phyloP scores from a whole-genome alignment of 805 yeast species.

The Myxozyma melibiosi region DNA sequence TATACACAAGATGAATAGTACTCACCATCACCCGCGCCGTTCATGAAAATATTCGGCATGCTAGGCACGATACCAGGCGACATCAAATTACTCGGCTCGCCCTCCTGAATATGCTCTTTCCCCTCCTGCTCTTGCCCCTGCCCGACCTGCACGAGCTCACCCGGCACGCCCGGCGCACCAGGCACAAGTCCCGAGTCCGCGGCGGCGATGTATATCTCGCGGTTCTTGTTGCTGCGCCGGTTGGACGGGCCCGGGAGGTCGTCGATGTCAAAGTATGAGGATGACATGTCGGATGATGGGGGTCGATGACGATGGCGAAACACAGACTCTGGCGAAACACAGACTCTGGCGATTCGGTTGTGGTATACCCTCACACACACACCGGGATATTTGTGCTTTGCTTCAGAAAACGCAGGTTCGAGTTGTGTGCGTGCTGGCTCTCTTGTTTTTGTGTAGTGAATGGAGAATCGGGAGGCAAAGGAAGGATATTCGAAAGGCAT shows the following conservation, averaged over 20 bases:
- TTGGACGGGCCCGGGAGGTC: conserved; percentile 26
- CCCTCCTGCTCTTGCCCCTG: background rate
- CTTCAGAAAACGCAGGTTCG: too few relatives aligned
- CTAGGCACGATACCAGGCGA: background rate
- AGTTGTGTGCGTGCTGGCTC: too few relatives aligned
- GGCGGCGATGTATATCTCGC: conserved; percentile 23
- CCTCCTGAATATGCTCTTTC: background rate
- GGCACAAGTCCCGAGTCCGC: conserved; percentile 35
- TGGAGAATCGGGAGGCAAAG: too few relatives aligned
- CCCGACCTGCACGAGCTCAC: conserved; percentile 2
- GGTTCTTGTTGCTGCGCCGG: conserved; percentile 6
- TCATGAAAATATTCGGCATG: background rate
- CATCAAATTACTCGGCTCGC: background rate
- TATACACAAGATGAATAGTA: too few relatives aligned
- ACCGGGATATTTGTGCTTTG: too few relatives aligned
- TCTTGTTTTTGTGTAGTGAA: too few relatives aligned
- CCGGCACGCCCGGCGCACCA: conserved; percentile 31
- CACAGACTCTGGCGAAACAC: too few relatives aligned
- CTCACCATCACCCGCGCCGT: background rate
- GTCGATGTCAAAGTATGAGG: conserved; percentile 27
- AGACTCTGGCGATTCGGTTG: too few relatives aligned
- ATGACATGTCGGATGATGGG: too few relatives aligned
- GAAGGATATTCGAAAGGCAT: too few relatives aligned
- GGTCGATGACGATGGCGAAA: too few relatives aligned
- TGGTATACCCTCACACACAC: too few relatives aligned